Evolutionary conservation across 176 grass and related monocot genomes (phyloP).

Genomic region (Canna indica): DNA sequence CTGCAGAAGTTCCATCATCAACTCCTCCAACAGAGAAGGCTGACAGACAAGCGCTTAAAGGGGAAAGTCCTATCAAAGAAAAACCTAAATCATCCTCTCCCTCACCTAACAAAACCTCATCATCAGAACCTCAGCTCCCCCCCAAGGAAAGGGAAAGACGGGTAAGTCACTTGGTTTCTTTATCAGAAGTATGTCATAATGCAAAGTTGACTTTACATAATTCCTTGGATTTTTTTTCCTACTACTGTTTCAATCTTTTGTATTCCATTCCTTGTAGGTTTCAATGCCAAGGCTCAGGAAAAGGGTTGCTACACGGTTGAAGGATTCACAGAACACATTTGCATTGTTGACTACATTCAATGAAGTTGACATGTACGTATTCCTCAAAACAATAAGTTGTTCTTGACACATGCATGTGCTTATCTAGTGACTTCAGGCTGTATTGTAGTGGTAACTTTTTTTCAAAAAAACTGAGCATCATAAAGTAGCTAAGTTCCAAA

Average conservation of each 20-base stretch:
- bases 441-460: too few species aligned
- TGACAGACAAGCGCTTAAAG: slow-evolving; percentile 31
- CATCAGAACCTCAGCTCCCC: slow-evolving; percentile 83
- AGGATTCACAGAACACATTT: slow-evolving; percentile 99
- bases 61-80: background rate
- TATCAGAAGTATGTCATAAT: background rate
- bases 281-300: slow-evolving; percentile 96
- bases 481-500: too few species aligned
- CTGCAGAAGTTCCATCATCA: slow-evolving; percentile 34
- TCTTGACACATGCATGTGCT: background rate
- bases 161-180: slow-evolving; percentile 30
- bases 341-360: slow-evolving; percentile 92
- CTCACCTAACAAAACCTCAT: slow-evolving; percentile 38
- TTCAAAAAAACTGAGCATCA: too few species aligned
- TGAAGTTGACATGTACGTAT: slow-evolving; percentile 92
- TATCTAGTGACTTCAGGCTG: background rate
- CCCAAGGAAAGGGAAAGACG: slow-evolving; percentile 86
- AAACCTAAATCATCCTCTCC: slow-evolving; percentile 15
- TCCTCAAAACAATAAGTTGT: background rate
- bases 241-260: background rate
- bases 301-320: slow-evolving; percentile 80
- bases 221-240: background rate
- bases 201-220: background rate
- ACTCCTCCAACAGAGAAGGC: slow-evolving; percentile 20
- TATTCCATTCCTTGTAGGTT: slow-evolving; percentile 37